These are phyloP conservation scores for Paraphoma chrysanthemicola DNA, from an alignment of 2,329 filamentous ascomycete genomes.

Conservation along the genomic window DNA sequence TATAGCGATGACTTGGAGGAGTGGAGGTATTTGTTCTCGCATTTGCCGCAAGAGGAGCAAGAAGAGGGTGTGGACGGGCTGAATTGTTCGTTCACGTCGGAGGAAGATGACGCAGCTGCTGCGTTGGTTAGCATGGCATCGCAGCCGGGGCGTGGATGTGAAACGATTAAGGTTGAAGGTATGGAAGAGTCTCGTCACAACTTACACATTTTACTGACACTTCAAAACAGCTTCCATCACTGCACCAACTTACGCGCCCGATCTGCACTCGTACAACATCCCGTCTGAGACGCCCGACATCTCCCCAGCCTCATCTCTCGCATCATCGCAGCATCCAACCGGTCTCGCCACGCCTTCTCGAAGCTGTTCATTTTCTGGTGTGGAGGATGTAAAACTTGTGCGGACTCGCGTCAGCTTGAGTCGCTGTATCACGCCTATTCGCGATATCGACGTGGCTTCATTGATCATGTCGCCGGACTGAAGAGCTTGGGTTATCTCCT, in stretches of 20 bases:
- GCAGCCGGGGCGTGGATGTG: background rate
- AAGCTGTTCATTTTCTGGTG: background rate
- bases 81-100: background rate
- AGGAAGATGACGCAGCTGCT: constrained; percentile 6
- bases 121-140: constrained; percentile 5
- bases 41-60: background rate
- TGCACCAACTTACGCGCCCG: background rate
- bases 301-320: background rate
- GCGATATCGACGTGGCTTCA: background rate
- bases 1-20: constrained; percentile 7
- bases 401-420: background rate
- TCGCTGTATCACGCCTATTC: background rate
- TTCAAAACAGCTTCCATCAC: background rate
- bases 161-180: background rate
- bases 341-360: background rate
- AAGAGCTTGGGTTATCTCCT: background rate
- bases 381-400: background rate
- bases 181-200: background rate
- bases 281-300: background rate
- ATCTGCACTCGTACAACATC: no score
- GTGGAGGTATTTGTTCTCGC: constrained; percentile 9
- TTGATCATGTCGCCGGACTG: constrained; percentile 4
- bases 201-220: background rate
- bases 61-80: background rate
- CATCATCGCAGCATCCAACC: background rate